Conservation (phyloP, 495 filamentous ascomycete genomes). For the Aspergillus carlsbadensis region DNA sequence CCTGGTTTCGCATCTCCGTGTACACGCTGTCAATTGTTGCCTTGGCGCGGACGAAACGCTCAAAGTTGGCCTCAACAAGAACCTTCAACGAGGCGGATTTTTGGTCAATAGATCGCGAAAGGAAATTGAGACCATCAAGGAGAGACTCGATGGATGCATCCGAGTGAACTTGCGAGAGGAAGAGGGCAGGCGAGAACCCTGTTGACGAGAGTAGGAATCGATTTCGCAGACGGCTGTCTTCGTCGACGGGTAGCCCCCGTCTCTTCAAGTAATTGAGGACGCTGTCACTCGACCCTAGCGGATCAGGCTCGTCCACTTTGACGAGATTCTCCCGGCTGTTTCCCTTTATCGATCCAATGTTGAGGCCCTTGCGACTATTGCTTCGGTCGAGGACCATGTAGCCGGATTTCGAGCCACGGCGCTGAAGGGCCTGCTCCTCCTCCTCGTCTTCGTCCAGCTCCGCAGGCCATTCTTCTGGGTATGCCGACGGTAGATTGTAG, state of each 20-base stretch:
- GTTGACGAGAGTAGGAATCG: constrained; percentile 93
- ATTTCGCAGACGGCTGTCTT: constrained; percentile 79
- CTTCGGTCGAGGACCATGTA: constrained; percentile 80
- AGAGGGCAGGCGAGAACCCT: constrained; percentile 88
- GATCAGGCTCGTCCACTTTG: constrained; percentile 88
- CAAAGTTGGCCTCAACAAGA: constrained; percentile 95
- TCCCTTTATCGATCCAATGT: constrained; percentile 68
- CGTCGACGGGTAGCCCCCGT: constrained; percentile 76
- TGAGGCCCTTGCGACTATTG: constrained; percentile 61
- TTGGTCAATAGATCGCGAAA: constrained; percentile 90
- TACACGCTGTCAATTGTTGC: constrained; percentile 98
- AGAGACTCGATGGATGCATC: constrained; percentile 77
- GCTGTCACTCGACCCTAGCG: constrained; percentile 75
- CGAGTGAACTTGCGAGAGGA: constrained; percentile 87
- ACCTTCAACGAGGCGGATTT: constrained; percentile 95
- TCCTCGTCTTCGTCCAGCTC: constrained; percentile 70
- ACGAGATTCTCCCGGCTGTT: constrained; percentile 70
- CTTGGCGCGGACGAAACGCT: constrained; percentile 94
- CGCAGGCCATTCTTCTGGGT: constrained; percentile 81
- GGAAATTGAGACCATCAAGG: constrained; percentile 72
- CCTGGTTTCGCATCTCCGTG: constrained; percentile 92
- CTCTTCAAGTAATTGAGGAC: constrained; percentile 79
- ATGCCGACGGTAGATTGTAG: constrained; percentile 80
- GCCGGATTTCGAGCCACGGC: constrained; percentile 61
- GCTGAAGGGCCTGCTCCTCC: constrained; percentile 58